Evolutionary conservation across 768 basidiomycete genomes (phyloP), one percentile per base, ranked within the genome.

Genomic region (Chalciporus piperatus): DNA sequence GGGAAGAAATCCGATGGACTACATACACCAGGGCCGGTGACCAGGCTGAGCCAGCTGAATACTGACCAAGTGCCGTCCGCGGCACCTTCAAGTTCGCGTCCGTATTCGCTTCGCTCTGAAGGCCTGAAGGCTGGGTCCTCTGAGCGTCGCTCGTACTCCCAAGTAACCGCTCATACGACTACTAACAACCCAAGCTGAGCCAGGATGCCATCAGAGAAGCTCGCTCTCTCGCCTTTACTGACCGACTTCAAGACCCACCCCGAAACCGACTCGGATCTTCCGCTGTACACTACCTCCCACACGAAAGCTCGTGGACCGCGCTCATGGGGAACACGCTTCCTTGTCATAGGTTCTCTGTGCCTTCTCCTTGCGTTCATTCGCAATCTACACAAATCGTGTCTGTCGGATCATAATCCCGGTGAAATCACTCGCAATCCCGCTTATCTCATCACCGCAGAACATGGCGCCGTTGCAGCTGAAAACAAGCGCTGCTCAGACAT

Each of bases 381-480:
- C 25, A 37, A 27, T 28, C 22, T 12, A 32, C 51, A 41, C n/a
- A 14, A 46, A 20, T 48, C 35, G 3, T 41, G 22, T 20, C 44
- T 32, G 2, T 22, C 28, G 20, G 19, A 13, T 8, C 39, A 6
- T 38, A 37, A 8, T 25, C 25, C 38, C 9, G 20, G 20, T 35
- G 9, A 25, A 25, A 38, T 50, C 17, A 1, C 38, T 22, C 68
- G 77, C 25, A 86, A 86, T 59, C 78, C 78, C 0, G 78, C 77
- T 16, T 84, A 81, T 57, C 73, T 85, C 30, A 74, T 80, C 28
- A 64, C 76, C 51, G 96, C 87, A 0, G 72, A 76, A 28, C 71
- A 86, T 56, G 96, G 90, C 5, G 96, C 93, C 0, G 94, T 98
- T 16, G 92, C 96, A 5, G 78, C 86, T 23, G 95, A 98, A 73